Base-by-base conservation (phyloP, 257 asterid genomes). In the Mitragyna speciosa region DNA sequence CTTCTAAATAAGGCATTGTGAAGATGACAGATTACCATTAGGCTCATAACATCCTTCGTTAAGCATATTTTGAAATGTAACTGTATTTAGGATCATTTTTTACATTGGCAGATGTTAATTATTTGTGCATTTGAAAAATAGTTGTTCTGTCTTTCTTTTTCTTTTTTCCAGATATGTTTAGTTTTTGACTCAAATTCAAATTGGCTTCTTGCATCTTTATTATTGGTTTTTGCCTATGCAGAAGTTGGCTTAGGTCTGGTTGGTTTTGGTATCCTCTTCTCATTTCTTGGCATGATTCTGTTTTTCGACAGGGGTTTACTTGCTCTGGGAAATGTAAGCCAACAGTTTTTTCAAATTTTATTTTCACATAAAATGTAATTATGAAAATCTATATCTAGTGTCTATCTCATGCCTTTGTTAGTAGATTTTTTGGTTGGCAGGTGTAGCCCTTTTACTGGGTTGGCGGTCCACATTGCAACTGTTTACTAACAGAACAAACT, bases 231-330 rank as follows among this genome's bases (percentile, higher is more conserved):
- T 17, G 52, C 76, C 58, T 84, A 78, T 88, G 87, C 96, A 93
- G 97, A 90, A 89, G 33, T 91, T 82, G 97, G 97, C 69, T 86
- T 93, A 16, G 97, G 97, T 76, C 91, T 93, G 39, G 82, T 93
- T 68, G 97, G 97, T 41, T 93, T 93, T 83, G 97, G 97, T 22
- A 66, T 91, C 85, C 83, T 91, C 80, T 93, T 93, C 89, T 66
- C 95, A 64, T 93, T 93, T 84, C 97, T 93, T 76, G 95, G 92
- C 56, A 61, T 90, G 74, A 65, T 91, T 83, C 87, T 93, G 51
- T 91, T 93, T 83, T 93, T 93, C 15, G 97, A 93, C 85, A 91
- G 97, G 84, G 97, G 97, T 68, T 88, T 91, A 79, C 97, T 93
- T 59, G 97, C 97, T 70, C 92, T 93, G 83, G 97, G 97, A 84